phyloP scores from a whole-genome alignment of 2,329 filamentous ascomycete genomes.

The Botrytis squamosa region DNA sequence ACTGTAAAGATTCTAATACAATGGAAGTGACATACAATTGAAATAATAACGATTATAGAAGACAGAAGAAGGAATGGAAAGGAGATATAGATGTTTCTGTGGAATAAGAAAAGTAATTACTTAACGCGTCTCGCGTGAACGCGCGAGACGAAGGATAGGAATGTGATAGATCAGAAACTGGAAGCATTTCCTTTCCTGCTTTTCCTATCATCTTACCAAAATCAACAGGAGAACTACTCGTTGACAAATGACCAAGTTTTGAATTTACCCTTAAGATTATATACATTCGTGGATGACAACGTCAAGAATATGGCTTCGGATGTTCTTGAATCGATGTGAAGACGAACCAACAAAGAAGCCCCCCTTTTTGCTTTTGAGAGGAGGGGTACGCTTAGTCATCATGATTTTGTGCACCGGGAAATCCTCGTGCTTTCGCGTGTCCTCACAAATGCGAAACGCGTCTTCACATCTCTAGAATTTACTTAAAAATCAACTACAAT shows the following conservation, averaged over 20 bases:
- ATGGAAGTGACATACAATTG: not conserved
- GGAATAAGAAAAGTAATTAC: not conserved
- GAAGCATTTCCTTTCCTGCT: not conserved
- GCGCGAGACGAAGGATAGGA: not conserved
- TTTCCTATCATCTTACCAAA: not conserved
- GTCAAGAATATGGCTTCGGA: not conserved
- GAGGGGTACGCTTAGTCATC: not conserved
- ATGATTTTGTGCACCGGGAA: not conserved
- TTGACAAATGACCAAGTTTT: not conserved
- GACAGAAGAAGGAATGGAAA: not conserved
- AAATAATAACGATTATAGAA: not conserved
- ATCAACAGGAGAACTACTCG: not conserved
- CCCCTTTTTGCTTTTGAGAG: not conserved
- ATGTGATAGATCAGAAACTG: constrained; percentile 12
- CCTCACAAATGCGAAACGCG: not conserved
- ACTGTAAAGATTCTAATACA: not conserved
- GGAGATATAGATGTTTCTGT: not conserved
- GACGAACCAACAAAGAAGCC: not conserved
- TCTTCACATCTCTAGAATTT: not conserved
- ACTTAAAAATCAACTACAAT: not conserved
- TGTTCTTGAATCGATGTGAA: not conserved
- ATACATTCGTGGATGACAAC: not conserved
- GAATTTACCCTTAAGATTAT: not conserved
- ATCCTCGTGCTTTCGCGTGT: constrained; percentile 5
- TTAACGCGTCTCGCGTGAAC: not conserved